Conservation (phyloP, 1,284 basidiomycete species). For the Sporisorium graminicola region DNA sequence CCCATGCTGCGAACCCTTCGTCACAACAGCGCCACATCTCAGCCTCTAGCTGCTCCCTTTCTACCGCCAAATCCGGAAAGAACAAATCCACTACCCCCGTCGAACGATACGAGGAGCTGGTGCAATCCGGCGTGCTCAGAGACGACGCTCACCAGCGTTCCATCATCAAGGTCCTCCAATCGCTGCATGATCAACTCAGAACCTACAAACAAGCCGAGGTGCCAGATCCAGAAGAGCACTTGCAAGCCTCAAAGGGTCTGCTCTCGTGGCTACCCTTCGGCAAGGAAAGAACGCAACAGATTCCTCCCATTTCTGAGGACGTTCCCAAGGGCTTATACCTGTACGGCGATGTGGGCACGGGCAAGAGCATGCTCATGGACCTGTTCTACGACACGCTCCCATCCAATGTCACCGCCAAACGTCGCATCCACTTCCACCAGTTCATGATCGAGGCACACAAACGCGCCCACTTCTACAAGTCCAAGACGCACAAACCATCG, state of each 20-base stretch:
- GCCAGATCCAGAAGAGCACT: constrained; percentile 56
- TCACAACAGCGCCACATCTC: constrained; percentile 7
- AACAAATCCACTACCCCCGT: constrained; percentile 72
- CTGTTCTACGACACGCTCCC: constrained; percentile 91
- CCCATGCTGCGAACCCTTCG: not conserved
- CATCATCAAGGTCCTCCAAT: constrained; percentile 85
- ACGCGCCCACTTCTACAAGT: constrained; percentile 79
- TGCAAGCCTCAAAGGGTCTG: constrained; percentile 37
- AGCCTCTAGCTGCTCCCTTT: constrained; percentile 3
- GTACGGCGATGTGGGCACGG: constrained; percentile 97
- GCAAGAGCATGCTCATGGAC: constrained; percentile 97
- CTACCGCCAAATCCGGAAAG: constrained; percentile 23
- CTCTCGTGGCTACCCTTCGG: constrained; percentile 50
- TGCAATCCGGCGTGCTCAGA: constrained; percentile 79
- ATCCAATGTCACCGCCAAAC: constrained; percentile 78
- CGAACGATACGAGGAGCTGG: constrained; percentile 80
- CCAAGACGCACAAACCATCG: constrained; percentile 61
- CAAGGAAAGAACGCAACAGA: constrained; percentile 41
- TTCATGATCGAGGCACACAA: constrained; percentile 99
- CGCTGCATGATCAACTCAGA: constrained; percentile 80
- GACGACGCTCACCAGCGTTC: constrained; percentile 85
- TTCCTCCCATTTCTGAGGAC: constrained; percentile 70
- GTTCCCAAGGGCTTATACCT: constrained; percentile 92
- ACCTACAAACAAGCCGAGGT: constrained; percentile 73
- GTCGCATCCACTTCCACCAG: constrained; percentile 85